Percentiles rank a stretch among this genome's conserved stretches.
Conservation (phyloP, 306 rosid species). For the Betula pendula region DNA sequence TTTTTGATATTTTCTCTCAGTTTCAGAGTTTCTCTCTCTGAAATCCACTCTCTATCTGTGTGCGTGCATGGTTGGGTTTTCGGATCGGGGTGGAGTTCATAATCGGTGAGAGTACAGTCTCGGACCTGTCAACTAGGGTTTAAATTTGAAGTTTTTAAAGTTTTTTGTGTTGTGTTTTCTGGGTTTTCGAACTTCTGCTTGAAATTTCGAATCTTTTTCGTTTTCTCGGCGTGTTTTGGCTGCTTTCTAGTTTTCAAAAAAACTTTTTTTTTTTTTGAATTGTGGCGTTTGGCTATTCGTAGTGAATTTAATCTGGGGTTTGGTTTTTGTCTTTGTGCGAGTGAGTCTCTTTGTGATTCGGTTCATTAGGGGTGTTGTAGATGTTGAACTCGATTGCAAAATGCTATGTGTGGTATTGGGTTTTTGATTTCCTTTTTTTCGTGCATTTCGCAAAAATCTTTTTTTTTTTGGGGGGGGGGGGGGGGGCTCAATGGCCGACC, state of each 20-base stretch:
- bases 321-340: constrained; percentile 22
- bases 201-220: not conserved
- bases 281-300: not conserved
- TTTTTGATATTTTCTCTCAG: constrained; percentile 15
- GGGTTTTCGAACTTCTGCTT: not conserved
- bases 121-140: constrained; percentile 66
- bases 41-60: constrained; percentile 31
- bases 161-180: constrained; percentile 1
- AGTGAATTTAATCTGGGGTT: not conserved
- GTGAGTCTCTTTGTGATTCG: constrained; percentile 1
- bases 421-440: constrained; percentile 3
- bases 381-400: constrained; percentile 12
- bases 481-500: not conserved
- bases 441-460: constrained; percentile 10
- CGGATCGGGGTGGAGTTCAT: constrained; percentile 41
- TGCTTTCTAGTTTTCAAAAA: not conserved
- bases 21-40: constrained; percentile 14
- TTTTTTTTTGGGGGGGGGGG: not conserved
- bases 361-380: constrained; percentile 4
- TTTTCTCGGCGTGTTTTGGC: not conserved
- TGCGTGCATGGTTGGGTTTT: not conserved
- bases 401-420: constrained; percentile 15
- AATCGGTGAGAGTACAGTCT: constrained; percentile 35
- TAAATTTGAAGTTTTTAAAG: not conserved
- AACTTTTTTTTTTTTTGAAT: not conserved